Evolutionary conservation across 306 rosid genomes (phyloP).

Genomic region (Mucuna pruriens): DNA sequence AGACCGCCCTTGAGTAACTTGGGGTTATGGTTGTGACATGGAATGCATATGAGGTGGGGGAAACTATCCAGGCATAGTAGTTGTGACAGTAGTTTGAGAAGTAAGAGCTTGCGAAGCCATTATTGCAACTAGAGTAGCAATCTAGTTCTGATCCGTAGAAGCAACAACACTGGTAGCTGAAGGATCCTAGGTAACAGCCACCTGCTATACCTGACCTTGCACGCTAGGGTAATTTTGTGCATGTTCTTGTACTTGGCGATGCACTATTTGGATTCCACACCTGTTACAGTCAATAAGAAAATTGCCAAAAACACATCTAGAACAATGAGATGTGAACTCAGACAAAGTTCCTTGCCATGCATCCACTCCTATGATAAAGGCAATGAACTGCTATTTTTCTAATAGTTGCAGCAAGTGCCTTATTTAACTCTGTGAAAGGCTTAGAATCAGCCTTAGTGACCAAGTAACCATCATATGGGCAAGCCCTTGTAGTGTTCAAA

Average conservation of each 20-base stretch:
- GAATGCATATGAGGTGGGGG: conserved; percentile 49
- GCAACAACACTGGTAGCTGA: conserved; percentile 54
- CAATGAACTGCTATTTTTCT: conserved; percentile 96
- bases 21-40: too few species aligned
- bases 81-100: conserved; percentile 58
- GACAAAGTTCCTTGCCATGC: conserved; percentile 95
- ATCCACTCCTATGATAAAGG: conserved; percentile 90
- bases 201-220: conserved; percentile 74
- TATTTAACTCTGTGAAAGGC: conserved; percentile 83
- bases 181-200: conserved; percentile 51
- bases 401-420: conserved; percentile 83
- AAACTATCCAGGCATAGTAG: conserved; percentile 64
- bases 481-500: conserved; percentile 83
- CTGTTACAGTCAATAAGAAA: conserved; percentile 95
- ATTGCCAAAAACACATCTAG: conserved; percentile 89
- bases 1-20: too few species aligned
- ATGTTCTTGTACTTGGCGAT: conserved; percentile 95
- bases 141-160: conserved; percentile 61
- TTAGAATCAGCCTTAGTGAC: conserved; percentile 94
- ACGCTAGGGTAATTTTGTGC: conserved; percentile 89
- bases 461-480: conserved; percentile 97
- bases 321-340: conserved; percentile 83
- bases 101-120: conserved; percentile 59
- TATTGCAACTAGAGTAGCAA: conserved; percentile 49
- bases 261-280: conserved; percentile 90